These are phyloP conservation scores for Torulaspora franciscae DNA, from an alignment of 805 yeast species.

Conservation along the genomic window DNA sequence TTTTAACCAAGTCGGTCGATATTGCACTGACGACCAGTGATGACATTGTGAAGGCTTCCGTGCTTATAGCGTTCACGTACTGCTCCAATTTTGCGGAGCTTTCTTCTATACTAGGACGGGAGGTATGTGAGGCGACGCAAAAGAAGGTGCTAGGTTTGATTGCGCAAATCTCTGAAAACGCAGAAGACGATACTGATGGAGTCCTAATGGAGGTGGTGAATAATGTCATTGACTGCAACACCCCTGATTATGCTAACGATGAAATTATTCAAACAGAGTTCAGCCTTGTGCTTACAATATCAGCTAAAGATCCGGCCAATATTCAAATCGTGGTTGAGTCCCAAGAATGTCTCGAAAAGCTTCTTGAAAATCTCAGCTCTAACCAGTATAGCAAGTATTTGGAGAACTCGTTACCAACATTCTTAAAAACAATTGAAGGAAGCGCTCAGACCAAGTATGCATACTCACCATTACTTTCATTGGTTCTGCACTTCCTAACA, in stretches of 20 bases:
- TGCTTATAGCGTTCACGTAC: slow-evolving; percentile 50
- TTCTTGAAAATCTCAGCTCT: slow-evolving; percentile 46
- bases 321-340: slow-evolving; percentile 63
- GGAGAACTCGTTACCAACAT: slow-evolving; percentile 48
- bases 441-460: slow-evolving; percentile 33
- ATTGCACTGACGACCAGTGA: slow-evolving; percentile 30
- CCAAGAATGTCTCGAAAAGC: slow-evolving; percentile 58
- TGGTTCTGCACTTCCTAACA: slow-evolving; percentile 32
- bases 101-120: slow-evolving; percentile 25
- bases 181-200: slow-evolving; percentile 78
- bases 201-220: slow-evolving; percentile 67
- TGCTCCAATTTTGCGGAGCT: slow-evolving; percentile 41
- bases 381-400: slow-evolving; percentile 46
- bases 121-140: slow-evolving; percentile 21
- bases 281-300: slow-evolving; percentile 55
- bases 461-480: slow-evolving; percentile 51
- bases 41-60: slow-evolving; percentile 31
- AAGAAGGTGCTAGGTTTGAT: slow-evolving; percentile 37
- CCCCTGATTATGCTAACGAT: slow-evolving; percentile 34
- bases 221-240: slow-evolving; percentile 43
- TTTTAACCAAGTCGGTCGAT: slow-evolving; percentile 23
- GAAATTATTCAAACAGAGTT: slow-evolving; percentile 38
- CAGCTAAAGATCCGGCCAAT: slow-evolving; percentile 71
- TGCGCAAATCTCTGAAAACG: slow-evolving; percentile 46
- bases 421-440: slow-evolving; percentile 39